Evolutionary conservation across 345 rosid genomes (phyloP), one percentile per base, ranked within the genome.

Genomic region (Trapa bicornis): DNA sequence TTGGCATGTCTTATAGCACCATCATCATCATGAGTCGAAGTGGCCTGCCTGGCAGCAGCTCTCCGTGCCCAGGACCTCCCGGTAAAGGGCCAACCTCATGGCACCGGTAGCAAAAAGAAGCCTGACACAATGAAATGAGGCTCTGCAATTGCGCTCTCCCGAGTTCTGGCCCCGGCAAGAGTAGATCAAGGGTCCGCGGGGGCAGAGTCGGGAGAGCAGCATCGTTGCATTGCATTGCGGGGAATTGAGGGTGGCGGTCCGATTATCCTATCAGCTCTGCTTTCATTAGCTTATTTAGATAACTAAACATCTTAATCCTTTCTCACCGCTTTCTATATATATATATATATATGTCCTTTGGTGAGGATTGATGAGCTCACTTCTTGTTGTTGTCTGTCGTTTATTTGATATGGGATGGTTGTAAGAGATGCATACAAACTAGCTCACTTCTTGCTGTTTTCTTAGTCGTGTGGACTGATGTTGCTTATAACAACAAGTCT

Each of bases 201-300:
- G 80, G 80, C 79, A 84, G 93, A 85, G 69, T 71, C 63, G 79
- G 90, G 81, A 87, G 86, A 85, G 87, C 83, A 76, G 75, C 64
- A 84, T 82, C 68, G 73, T 85, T 87, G 90, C 90, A 85, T 81
- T 65, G 90, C 85, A 85, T 81, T 65, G 90, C 85, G 89, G 94
- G 94, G 94, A 85, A 87, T 87, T 79, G 94, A 87, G 90, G 94
- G 87, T 84, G 75, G 75, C 94, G 94, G 94, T 87, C 94, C 94
- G 90, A 87, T 72, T 80, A 75, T 67, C 48, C 29, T 22, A 22
- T 22, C 29, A 22, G 67, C 72, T 45, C 68, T 47, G 43, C 73
- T 71, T 52, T 36, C 11, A 50, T 22, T 52, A 66, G 54, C 57
- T 22, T 22, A 22, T 22, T 54, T 58, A 58, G 63, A 58, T 58